phyloP scores from a whole-genome alignment of 345 rosid species.

The Hibiscus syriacus region DNA sequence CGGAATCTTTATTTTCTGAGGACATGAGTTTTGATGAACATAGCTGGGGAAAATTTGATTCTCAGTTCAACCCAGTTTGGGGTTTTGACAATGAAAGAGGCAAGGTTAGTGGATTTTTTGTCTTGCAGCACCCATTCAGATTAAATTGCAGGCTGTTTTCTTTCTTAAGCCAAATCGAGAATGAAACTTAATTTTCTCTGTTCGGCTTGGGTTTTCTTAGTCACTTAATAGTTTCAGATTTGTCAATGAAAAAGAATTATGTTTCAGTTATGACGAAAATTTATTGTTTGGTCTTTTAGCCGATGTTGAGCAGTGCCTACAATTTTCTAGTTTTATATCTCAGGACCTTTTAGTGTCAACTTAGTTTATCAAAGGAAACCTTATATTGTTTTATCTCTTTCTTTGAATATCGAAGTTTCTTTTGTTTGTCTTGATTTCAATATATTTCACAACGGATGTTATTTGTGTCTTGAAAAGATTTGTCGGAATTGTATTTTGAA shows the following conservation, averaged over 20 bases:
- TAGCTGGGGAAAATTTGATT: constrained; percentile 57
- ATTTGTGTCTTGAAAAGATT: neutral
- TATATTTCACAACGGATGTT: neutral
- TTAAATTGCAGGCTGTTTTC: neutral
- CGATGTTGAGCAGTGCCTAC: neutral
- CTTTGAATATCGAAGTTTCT: neutral
- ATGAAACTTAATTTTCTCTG: neutral
- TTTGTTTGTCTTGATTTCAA: neutral
- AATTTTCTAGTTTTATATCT: neutral
- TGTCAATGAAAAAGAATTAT: neutral
- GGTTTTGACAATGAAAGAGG: constrained; percentile 38
- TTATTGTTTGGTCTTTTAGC: neutral
- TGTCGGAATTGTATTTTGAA: neutral
- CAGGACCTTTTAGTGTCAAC: neutral
- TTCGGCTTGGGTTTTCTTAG: neutral
- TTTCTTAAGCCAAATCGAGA: neutral
- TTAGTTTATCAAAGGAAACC: neutral
- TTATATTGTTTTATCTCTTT: neutral
- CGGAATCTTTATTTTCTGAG: constrained; percentile 46
- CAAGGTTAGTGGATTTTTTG: constrained; percentile 26
- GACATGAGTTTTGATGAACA: constrained; percentile 59
- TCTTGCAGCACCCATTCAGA: neutral
- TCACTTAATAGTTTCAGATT: neutral
- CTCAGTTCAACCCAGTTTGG: constrained; percentile 70
- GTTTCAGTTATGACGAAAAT: constrained; percentile 5